Evolutionary conservation across 2,329 filamentous ascomycete genomes (phyloP), one percentile per base, ranked within the genome.

Genomic region (Alternaria conjuncta): DNA sequence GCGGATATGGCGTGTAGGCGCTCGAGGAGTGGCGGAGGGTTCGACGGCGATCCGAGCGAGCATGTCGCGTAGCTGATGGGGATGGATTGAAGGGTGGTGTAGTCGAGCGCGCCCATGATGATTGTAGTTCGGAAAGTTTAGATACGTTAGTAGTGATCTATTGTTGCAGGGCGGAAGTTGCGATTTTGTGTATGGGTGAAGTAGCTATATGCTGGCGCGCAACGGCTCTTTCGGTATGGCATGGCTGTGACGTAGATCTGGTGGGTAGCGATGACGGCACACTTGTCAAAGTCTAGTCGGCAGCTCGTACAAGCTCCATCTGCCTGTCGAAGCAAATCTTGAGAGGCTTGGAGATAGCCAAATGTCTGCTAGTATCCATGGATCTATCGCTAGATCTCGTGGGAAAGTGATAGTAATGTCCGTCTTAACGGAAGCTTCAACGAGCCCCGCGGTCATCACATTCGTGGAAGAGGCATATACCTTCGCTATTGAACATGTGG

Each of bases 1-100:
- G 82, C 80, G n/a, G 88, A 82, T 68, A 93, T 88, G 45, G 88
- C 88, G 46, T 85, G 79, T 11, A 91, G 82, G 67, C 89, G 90
- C 46, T 86, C 81, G 43, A 86, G 86, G 1, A 91, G 84, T 2
- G 85, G 87, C 62, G 65, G 79, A 64, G 64, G 78, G 58, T 77
- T 78, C 64, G 80, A 79, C 0, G 75, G 75, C 28, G 55, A 81
- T 47, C 84, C 84, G 23, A 89, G 84, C 8, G 86, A 89, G 76
- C 85, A 87, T 61, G 84, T 85, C 47, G 87, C 87, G 66, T 87
- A 87, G 59, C 84, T 85, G 18, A 83, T 78, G 4, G 86, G 85
- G 62, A 87, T 81, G 12, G 73, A 71, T 72, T 73, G 43, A 18
- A 82, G 75, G 10, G 78, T 76, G 21, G 73, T 63, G 55, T 74